Base-by-base conservation (phyloP, 2,329 filamentous ascomycete species). In the Escovopsis sp. region DNA sequence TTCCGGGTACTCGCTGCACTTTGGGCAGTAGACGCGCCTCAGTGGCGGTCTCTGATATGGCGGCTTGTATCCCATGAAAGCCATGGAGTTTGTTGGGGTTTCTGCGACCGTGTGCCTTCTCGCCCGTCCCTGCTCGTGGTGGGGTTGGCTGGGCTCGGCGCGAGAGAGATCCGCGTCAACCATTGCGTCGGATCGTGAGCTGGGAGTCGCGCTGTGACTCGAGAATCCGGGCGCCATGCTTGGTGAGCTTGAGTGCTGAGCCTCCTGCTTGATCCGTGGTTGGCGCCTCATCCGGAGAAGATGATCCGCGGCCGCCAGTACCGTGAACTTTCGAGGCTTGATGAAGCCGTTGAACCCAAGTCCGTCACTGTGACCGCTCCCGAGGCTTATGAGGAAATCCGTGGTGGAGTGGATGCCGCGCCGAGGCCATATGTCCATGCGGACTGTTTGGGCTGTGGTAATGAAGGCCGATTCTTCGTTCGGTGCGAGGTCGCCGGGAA, bases 1-100 rank as follows among this genome's bases (percentile, higher is more conserved):
- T 47, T 87, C 80, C 3, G 83, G 83, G 47, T 89, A 80, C 53
- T 86, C 83, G 50, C 80, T 78, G 65, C 88, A 95, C 51, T 82
- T 75, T 15, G 69, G 67, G 60, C 88, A 95, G 56, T 77, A 80
- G 40, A 87, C 80, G 50, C 85, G 83, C 23, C 77, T 74, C 41
- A 85, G 72, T 23, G 77, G 73, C 19, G 69, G 66, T 26, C 70
- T 63, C 45, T 72, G 70, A 44, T 72, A 73, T 1, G 68, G 60
- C 1, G 66, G 59, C 18, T 54, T 57, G 33, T 57, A 56, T 28
- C 54, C 53, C 15, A 58, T 51, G 1, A 60, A 55, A 23, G 58
- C 59, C 15, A 61, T 61, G 1, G 56, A 49, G 41, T 65, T 66
- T 0, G 60, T 59, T 2, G 69, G 65, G 30, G 65, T 66, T 47